Evolutionary conservation across 2,329 filamentous ascomycete genomes (phyloP).

Genomic region (Trichoderma sp.): DNA sequence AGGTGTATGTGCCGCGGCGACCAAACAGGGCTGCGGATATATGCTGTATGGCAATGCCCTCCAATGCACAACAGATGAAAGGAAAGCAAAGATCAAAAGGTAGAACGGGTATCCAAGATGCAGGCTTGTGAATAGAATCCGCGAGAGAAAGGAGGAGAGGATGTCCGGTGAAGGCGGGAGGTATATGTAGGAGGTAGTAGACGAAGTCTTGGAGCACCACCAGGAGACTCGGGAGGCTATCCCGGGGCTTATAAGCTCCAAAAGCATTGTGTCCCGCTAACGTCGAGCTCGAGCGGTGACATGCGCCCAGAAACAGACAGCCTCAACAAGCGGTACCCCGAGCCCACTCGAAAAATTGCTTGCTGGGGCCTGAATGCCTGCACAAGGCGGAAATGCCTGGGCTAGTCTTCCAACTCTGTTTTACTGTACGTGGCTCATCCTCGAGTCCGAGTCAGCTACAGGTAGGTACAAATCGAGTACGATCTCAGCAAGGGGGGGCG

Average conservation of each 20-base stretch:
- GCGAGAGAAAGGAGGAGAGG: conserved; percentile 32
- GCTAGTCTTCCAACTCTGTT: conserved; percentile 19
- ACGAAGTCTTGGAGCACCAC: conserved; percentile 3
- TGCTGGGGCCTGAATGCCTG: conserved; percentile 26
- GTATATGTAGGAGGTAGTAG: conserved; percentile 36
- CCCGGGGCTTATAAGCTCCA: conserved; percentile 20
- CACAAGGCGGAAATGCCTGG: conserved; percentile 10
- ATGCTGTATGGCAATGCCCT: not conserved
- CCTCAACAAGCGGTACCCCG: conserved; percentile 14
- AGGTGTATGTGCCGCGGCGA: not conserved
- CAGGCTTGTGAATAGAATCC: conserved; percentile 27
- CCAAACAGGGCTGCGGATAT: not conserved
- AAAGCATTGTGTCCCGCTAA: conserved; percentile 29
- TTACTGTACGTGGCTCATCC: conserved; percentile 5
- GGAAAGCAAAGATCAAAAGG: not conserved
- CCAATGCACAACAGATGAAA: not conserved
- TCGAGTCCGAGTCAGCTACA: conserved; percentile 3
- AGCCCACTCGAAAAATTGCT: conserved; percentile 28
- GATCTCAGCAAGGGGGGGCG: not conserved
- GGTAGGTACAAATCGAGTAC: conserved; percentile 16
- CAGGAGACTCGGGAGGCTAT: conserved; percentile 9
- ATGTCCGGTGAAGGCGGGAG: conserved; percentile 34
- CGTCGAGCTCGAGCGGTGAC: conserved; percentile 39
- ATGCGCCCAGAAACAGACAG: conserved; percentile 33
- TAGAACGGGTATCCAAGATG: not conserved